Conservation (phyloP, 768 basidiomycete species). For the Baorangia bicolor region DNA sequence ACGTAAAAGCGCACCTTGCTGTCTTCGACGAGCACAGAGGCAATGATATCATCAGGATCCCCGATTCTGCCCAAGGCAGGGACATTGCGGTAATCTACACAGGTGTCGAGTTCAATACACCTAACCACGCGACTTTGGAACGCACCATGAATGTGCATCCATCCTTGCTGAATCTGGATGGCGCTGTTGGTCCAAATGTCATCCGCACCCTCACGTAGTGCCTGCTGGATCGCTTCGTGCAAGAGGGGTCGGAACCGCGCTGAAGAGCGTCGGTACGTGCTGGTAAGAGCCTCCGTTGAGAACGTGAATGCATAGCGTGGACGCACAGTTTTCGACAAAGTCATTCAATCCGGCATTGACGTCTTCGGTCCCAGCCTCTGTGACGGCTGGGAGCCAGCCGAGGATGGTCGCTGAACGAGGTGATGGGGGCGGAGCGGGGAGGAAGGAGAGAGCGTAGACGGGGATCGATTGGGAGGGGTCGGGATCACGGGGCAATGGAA, state of each 20-base stretch:
- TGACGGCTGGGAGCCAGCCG: constrained; percentile 66
- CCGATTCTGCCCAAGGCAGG: constrained; percentile 75
- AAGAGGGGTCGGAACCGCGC: constrained; percentile 59
- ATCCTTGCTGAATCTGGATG: constrained; percentile 65
- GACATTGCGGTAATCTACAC: constrained; percentile 66
- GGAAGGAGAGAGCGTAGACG: constrained; percentile 67
- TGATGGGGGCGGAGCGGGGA: constrained; percentile 43
- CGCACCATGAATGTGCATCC: constrained; percentile 81
- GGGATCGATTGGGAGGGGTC: constrained; percentile 41
- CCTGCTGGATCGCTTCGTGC: constrained; percentile 57
- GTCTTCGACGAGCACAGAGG: constrained; percentile 66
- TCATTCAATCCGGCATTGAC: constrained; percentile 61
- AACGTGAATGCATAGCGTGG: not conserved
- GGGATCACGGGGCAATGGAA: constrained; percentile 48
- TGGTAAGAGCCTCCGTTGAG: not conserved
- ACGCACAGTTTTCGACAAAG: constrained; percentile 70
- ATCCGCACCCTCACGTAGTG: constrained; percentile 57
- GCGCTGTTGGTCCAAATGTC: constrained; percentile 67
- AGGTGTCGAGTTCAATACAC: not conserved
- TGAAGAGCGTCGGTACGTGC: constrained; percentile 25
- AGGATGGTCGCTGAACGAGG: constrained; percentile 53
- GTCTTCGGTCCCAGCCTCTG: constrained; percentile 27
- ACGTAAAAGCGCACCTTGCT: constrained; percentile 48
- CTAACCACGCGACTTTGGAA: not conserved
- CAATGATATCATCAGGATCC: constrained; percentile 83